Base-by-base conservation (phyloP, 2,329 filamentous ascomycete species). In the Aspergillus cejpii region DNA sequence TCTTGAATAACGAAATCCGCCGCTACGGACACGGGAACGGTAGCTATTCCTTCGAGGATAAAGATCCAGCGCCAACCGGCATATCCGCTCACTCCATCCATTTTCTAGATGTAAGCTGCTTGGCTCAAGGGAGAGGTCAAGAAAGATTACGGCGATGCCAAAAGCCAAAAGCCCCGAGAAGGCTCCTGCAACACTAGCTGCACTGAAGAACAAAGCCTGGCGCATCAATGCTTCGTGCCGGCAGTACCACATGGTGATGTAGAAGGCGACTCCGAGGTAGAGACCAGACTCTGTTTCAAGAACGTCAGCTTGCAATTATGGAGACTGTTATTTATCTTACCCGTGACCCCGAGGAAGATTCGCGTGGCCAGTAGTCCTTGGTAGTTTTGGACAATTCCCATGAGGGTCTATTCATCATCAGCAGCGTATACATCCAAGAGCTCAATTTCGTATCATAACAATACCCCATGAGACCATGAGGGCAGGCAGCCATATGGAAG, bases 181-280 rank as follows among this genome's bases (percentile, higher is more conserved):
- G 1, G 78, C 77, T 15, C 78, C 77, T 2, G 78, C 77, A 0
- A 78, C 68, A 1, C 74, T 76, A 0, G 78, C 75, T 3, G 73
- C 85, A 58, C 77, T 81, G 73, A 94, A 95, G 74, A 95, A 95
- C 71, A 95, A 87, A 3, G 81, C 84, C 67, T 87, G 95, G 19
- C 90, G 81, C 57, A 86, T 85, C 68, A 95, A 89, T 1, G 89
- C 87, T 68, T 96, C 90, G 37, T 74, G 73, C 47, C 91, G 80
- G 45, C 83, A 81, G 58, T 97, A 97, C 89, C 67, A 70, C 82
- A 90, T 91, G 42, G 85, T 81, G 44, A 89, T 82, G n/a, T n/a
- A n/a, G n/a, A n/a, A n/a, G n/a, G n/a, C n/a, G n/a, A n/a, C n/a
- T n/a, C n/a, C n/a, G 3, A 90, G 70, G 57, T 89, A 77, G 54